These are phyloP conservation scores for Aurantiochytrium sp. DNA, from an alignment of 108 stramenopile species.

Conservation along the genomic window DNA sequence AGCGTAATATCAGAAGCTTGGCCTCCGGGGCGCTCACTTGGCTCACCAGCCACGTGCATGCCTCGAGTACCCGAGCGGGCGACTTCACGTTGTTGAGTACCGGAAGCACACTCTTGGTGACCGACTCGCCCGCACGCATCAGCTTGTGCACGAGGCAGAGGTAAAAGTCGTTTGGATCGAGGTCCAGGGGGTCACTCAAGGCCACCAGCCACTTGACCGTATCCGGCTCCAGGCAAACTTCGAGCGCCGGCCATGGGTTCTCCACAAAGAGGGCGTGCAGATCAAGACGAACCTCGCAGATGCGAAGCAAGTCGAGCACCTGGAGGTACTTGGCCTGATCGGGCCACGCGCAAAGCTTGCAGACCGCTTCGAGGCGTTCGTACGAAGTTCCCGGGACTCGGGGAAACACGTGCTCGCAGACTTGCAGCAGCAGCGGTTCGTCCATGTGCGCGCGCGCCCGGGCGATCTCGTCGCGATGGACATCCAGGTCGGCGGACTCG, in stretches of 20 bases:
- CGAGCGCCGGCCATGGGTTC: neutral
- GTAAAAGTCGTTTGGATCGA: constrained; percentile 17
- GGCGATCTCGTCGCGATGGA: neutral
- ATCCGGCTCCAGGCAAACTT: neutral
- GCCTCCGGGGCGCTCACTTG: neutral
- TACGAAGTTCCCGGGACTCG: neutral
- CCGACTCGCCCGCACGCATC: neutral
- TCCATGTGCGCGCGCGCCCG: too few relatives aligned
- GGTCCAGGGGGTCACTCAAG: neutral
- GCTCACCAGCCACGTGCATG: neutral
- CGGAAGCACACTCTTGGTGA: neutral
- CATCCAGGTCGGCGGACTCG: neutral
- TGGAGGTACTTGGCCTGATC: neutral
- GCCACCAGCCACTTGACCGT: constrained; percentile 21
- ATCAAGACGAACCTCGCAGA: neutral
- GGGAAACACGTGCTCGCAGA: neutral
- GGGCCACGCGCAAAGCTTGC: neutral
- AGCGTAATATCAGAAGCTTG: neutral
- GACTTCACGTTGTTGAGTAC: neutral
- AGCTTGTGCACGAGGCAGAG: neutral
- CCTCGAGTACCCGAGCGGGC: neutral
- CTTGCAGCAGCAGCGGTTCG: neutral
- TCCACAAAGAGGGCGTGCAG: neutral
- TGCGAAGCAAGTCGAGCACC: neutral
- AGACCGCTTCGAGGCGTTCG: neutral